Conservation (phyloP, 768 basidiomycete species). For the Daedalea quercina region DNA sequence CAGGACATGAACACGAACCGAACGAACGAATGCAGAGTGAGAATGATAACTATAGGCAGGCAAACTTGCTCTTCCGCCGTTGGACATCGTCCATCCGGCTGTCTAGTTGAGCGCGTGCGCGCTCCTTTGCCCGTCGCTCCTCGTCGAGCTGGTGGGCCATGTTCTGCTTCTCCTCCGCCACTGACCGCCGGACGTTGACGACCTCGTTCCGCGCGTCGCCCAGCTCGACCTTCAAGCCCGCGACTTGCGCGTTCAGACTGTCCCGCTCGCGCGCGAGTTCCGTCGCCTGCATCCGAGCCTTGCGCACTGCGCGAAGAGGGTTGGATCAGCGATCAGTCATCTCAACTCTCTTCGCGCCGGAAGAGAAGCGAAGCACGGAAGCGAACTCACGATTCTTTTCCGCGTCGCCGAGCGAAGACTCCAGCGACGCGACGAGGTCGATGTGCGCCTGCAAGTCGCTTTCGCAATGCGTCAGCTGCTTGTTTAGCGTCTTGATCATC, state of each 20-base stretch:
- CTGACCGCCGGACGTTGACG: conserved; percentile 64
- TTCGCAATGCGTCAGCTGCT: conserved; percentile 91
- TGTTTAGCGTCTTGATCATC: conserved; percentile 92
- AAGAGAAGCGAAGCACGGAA: conserved; percentile 6
- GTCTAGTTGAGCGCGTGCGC: conserved; percentile 81
- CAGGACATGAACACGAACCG: background rate
- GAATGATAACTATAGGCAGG: conserved; percentile 67
- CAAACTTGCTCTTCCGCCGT: conserved; percentile 88
- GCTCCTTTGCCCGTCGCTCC: conserved; percentile 84
- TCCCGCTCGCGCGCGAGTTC: conserved; percentile 87
- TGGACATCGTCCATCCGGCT: conserved; percentile 80
- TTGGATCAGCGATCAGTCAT: background rate
- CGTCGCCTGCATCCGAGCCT: conserved; percentile 89
- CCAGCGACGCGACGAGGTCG: conserved; percentile 80
- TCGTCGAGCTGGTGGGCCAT: conserved; percentile 79
- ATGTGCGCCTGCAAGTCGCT: conserved; percentile 86
- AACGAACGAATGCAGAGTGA: background rate
- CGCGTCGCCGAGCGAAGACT: conserved; percentile 82
- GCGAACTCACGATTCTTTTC: conserved; percentile 78
- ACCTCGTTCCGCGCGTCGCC: conserved; percentile 77
- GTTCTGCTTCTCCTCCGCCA: conserved; percentile 85
- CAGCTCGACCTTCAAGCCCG: conserved; percentile 65
- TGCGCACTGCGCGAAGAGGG: conserved; percentile 54
- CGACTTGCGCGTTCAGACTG: conserved; percentile 56
- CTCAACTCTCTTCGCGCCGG: conserved; percentile 1